Percentiles rank a stretch among this genome's conserved stretches.
These are phyloP conservation scores for Boletales sp. DNA, from an alignment of 768 basidiomycete genomes.

Conservation along the genomic window DNA sequence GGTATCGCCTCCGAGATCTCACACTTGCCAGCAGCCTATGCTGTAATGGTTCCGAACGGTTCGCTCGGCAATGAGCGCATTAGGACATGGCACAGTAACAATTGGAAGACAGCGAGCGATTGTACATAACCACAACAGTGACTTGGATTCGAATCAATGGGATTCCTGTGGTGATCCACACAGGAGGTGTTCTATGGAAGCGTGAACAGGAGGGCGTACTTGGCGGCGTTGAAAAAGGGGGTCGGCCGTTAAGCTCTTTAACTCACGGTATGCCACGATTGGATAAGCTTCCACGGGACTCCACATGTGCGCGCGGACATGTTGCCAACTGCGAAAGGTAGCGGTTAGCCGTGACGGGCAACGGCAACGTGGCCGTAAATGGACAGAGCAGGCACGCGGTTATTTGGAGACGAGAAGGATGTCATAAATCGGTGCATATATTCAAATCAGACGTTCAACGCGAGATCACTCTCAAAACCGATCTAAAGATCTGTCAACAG, in stretches of 20 bases:
- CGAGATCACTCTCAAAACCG: conserved; percentile 34
- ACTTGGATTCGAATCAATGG: too few relatives aligned
- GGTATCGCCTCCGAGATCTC: conserved; percentile 34
- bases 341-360: conserved; percentile 36
- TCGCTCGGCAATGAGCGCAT: conserved; percentile 26
- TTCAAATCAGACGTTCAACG: conserved; percentile 39
- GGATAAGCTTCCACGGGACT: conserved; percentile 37
- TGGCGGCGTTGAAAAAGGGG: conserved; percentile 26
- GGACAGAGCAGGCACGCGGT: conserved; percentile 53
- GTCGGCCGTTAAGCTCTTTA: conserved; percentile 42
- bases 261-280: conserved; percentile 32
- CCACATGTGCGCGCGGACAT: conserved; percentile 30
- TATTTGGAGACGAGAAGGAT: conserved; percentile 41
- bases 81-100: conserved; percentile 14
- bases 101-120: conserved; percentile 1
- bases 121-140: too few relatives aligned
- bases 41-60: conserved; percentile 28
- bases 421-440: conserved; percentile 31
- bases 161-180: conserved; percentile 22
- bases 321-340: conserved; percentile 31
- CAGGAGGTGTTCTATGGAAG: conserved; percentile 4
- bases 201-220: conserved; percentile 11
- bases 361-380: conserved; percentile 46
- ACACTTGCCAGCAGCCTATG: conserved; percentile 25
- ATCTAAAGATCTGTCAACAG: conserved; percentile 35